These are phyloP conservation scores for Coprinopsis sp. DNA, from an alignment of 768 basidiomycete species.

Conservation along the genomic window DNA sequence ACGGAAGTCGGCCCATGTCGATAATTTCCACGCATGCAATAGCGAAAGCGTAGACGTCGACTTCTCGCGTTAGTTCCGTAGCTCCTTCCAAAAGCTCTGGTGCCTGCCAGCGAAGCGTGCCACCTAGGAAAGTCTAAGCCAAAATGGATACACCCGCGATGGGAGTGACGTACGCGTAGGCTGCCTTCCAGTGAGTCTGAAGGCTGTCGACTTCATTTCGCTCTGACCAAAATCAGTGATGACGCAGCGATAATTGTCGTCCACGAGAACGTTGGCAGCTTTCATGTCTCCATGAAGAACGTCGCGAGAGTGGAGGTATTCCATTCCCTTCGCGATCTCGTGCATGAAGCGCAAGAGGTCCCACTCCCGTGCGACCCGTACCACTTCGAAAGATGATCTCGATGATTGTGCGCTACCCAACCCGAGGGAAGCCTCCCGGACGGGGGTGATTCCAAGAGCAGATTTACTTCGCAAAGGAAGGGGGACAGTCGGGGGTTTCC, in stretches of 20 bases:
- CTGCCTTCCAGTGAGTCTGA: slow-evolving; percentile 49
- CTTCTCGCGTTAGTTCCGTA: slow-evolving; percentile 43
- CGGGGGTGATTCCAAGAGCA: no score
- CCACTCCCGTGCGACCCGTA: slow-evolving; percentile 23
- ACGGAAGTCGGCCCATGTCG: slow-evolving; percentile 57
- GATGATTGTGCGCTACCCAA: no score
- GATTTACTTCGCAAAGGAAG: background rate
- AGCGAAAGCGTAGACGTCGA: slow-evolving; percentile 68
- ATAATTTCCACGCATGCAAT: slow-evolving; percentile 63
- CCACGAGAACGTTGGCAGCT: slow-evolving; percentile 74
- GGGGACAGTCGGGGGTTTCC: background rate
- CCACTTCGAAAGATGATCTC: no score
- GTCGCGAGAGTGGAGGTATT: slow-evolving; percentile 64
- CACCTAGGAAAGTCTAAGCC: slow-evolving; percentile 33
- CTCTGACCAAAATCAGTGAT: slow-evolving; percentile 83
- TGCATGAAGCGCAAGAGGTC: slow-evolving; percentile 60
- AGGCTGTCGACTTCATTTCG: slow-evolving; percentile 72
- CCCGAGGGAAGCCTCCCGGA: no score
- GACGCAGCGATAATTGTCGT: slow-evolving; percentile 60
- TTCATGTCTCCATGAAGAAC: slow-evolving; percentile 82
- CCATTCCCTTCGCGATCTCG: slow-evolving; percentile 78
- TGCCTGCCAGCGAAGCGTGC: slow-evolving; percentile 66
- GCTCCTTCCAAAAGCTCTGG: slow-evolving; percentile 59
- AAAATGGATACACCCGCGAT: slow-evolving; percentile 2
- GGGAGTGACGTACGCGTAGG: slow-evolving; percentile 38